Percentiles rank a stretch among this genome's conserved stretches.
Evolutionary conservation across 73 alveolate species (phyloP).

Genomic region (Halteria grandinella): DNA sequence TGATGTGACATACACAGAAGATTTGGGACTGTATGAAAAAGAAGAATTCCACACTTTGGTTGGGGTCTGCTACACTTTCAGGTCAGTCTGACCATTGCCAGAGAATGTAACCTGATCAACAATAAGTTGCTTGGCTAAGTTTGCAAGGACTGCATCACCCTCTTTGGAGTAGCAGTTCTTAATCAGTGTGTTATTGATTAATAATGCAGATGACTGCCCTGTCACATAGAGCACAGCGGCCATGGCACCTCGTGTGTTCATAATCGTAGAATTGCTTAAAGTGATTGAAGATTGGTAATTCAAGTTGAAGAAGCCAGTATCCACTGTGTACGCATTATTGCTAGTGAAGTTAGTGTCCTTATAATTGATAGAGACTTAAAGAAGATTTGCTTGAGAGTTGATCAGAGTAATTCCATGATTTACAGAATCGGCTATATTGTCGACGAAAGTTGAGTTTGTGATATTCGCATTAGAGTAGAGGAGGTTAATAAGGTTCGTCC

Average conservation of each 20-base stretch:
- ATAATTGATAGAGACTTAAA: slow-evolving; percentile 12
- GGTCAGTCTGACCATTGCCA: slow-evolving; percentile 4
- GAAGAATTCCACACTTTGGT: neutral
- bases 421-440: slow-evolving; percentile 19
- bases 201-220: slow-evolving; percentile 12
- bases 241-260: slow-evolving; percentile 30
- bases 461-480: slow-evolving; percentile 10
- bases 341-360: slow-evolving; percentile 6
- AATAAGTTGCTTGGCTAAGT: slow-evolving; percentile 1
- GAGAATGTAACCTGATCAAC: neutral
- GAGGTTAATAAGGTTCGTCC: neutral
- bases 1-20: neutral
- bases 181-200: neutral
- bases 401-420: slow-evolving; percentile 39
- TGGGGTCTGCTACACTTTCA: neutral
- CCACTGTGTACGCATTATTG: slow-evolving; percentile 8
- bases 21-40: neutral
- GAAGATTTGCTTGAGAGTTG: neutral
- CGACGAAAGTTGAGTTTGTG: slow-evolving; percentile 5
- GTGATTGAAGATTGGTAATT: slow-evolving; percentile 11
- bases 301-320: slow-evolving; percentile 39
- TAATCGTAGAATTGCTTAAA: neutral
- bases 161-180: neutral
- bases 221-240: slow-evolving; percentile 44
- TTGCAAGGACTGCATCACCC: neutral